Evolutionary conservation across 2,329 filamentous ascomycete genomes (phyloP), one percentile per base, ranked within the genome.

Genomic region (Calycina herbarum): DNA sequence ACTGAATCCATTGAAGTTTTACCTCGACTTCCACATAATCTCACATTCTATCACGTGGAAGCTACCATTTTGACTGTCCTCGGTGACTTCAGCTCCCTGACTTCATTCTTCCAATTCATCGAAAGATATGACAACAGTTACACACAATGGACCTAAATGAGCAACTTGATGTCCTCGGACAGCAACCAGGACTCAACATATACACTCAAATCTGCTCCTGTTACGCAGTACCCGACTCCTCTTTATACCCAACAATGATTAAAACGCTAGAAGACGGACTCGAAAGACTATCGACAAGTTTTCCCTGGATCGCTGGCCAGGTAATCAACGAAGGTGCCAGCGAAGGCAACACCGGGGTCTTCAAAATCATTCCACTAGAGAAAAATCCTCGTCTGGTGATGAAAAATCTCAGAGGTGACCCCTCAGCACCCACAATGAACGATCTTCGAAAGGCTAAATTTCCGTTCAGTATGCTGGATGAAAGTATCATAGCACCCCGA

Each of bases 401-500:
- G 15, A 82, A 80, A 68, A 80, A 85, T 66, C 71, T 80, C n/a
- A 73, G 77, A 13, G 27, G 75, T 56, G 76, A 80, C 42, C 31
- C 72, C 1, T 70, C 71, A 2, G 70, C 77, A 2, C 77, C 80
- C 0, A 78, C 76, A 0, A 78, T 83, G 73, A 71, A 78, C 2
- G 70, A 68, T 0, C 70, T 85, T 20, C 70, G 73, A 42, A 60
- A 72, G 8, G 76, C 78, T 0, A 68, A 74, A 0, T 85, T 80
- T 38, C 83, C 84, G 0, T 78, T 83, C 64, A 70, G 70, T 35
- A 80, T 85, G 79, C 75, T 86, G 5, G 79, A 83, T 58, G 82
- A 83, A 68, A 70, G 71, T 20, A 45, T 78, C 6, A 69, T 84
- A 64, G 78, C 79, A 1, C 79, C 82, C 0, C 74, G 75, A 20